Base-by-base conservation (phyloP, 1,284 basidiomycete species). In the Pholiota adiposa region DNA sequence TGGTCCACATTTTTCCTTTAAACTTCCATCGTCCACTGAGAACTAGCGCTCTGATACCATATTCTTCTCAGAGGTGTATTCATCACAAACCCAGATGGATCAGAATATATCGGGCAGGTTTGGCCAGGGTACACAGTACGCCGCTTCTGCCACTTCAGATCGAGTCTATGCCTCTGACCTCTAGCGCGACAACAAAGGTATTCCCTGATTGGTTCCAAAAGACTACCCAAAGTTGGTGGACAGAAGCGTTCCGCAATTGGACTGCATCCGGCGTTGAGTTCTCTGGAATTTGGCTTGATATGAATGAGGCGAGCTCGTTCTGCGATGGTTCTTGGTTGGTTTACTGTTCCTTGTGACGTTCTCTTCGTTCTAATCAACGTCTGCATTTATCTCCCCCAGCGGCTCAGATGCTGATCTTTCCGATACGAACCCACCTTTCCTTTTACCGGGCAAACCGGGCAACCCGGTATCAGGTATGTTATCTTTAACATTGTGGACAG, bases 221-320 rank as follows among this genome's bases (percentile, higher is more conserved):
- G 16, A 83, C 84, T 53, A 81, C 85, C 0, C 79, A 82, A 63
- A 59, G 72, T 18, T 87, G 82, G 77, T 89, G 86, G 86, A 82
- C 80, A 0, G 81, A 86, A 25, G 82, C 81, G 3, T 72, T 89
- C 60, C 67, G 56, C 41, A 90, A 90, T 69, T 90, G 87, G 86
- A 81, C 77, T 14, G 65, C 75, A n/a, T 68, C 75, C 2, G 86
- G 86, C 1, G 79, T 90, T 21, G 77, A 82, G 41, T 88, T 85
- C 67, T 84, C 84, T 36, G 88, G 88, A 3, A 83, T 91, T 54
- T 92, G 90, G 90, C 77, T 91, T 0, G 90, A 92, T 70, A 90
- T 91, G 87, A 89, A 90, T 55, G 88, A 90, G 64, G 77, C 80
- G 12, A 83, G 81, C 40, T 87, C 85, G 2, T 89, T 89, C 71